Conservation (phyloP, 208 protist species). For the Borovskyia barvae region DNA sequence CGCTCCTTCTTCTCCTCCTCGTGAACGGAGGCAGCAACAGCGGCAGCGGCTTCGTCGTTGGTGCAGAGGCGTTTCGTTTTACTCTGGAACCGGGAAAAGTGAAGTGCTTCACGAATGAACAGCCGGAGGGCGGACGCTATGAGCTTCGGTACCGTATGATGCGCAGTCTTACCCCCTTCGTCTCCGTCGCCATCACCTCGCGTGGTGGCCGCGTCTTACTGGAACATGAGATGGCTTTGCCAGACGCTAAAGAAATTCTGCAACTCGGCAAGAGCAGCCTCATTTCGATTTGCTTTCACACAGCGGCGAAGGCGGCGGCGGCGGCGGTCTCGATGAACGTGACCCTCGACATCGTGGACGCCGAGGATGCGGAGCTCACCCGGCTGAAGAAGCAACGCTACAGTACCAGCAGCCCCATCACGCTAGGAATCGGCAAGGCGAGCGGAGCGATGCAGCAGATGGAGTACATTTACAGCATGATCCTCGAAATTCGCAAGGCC, state of each 20-base stretch:
- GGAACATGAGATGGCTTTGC: slow-evolving; percentile 50
- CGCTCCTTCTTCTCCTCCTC: too few species aligned
- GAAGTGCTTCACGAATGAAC: slow-evolving; percentile 70
- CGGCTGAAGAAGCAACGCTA: slow-evolving; percentile 66
- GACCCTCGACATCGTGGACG: slow-evolving; percentile 60
- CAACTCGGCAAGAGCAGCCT: slow-evolving; percentile 25
- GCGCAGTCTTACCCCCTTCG: slow-evolving; percentile 57
- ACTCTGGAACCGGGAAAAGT: slow-evolving; percentile 39
- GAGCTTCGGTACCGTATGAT: slow-evolving; percentile 75
- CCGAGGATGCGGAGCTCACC: slow-evolving; percentile 67
- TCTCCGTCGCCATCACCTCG: slow-evolving; percentile 57
- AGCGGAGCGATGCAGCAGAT: slow-evolving; percentile 65
- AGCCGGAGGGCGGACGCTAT: slow-evolving; percentile 52
- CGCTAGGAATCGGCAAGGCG: slow-evolving; percentile 46
- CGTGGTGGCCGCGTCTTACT: slow-evolving; percentile 43
- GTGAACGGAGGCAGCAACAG: too few species aligned
- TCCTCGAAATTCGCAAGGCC: slow-evolving; percentile 25
- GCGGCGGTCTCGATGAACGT: slow-evolving; percentile 57
- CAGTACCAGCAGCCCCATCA: slow-evolving; percentile 60
- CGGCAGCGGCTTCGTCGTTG: not conserved
- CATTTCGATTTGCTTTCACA: slow-evolving; percentile 75
- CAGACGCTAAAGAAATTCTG: slow-evolving; percentile 55
- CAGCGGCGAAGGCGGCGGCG: slow-evolving; percentile 27
- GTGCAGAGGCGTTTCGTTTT: slow-evolving; percentile 56
- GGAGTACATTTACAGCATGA: slow-evolving; percentile 50